Conservation (phyloP, 2,329 filamentous ascomycete species). For the Boeremia lycopersici region DNA sequence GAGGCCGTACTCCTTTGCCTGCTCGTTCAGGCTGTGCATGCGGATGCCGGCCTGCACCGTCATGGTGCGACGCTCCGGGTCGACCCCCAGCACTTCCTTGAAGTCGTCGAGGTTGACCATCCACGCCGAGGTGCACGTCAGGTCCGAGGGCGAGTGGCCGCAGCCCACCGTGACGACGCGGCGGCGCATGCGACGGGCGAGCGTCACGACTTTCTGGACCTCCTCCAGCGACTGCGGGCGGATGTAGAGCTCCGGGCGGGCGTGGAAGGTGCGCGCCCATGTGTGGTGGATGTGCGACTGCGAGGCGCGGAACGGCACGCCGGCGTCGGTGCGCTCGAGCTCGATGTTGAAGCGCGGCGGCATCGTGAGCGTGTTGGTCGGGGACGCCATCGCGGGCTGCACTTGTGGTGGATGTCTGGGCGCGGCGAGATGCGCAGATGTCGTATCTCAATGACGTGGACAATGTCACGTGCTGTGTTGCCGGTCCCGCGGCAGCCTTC, state of each 20-base stretch:
- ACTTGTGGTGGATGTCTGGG: not conserved
- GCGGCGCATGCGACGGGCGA: constrained; percentile 80
- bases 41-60: constrained; percentile 89
- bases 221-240: constrained; percentile 79
- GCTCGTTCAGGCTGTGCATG: constrained; percentile 73
- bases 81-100: constrained; percentile 72
- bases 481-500: constrained; percentile 9
- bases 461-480: constrained; percentile 13
- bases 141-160: constrained; percentile 86
- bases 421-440: constrained; percentile 1
- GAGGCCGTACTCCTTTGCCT: constrained; percentile 75
- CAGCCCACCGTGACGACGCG: constrained; percentile 87
- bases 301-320: constrained; percentile 77
- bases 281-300: constrained; percentile 80
- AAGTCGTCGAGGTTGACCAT: constrained; percentile 90
- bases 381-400: constrained; percentile 20
- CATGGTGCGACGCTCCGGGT: constrained; percentile 69
- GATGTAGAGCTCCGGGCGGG: constrained; percentile 87
- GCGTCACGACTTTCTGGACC: constrained; percentile 79
- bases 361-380: constrained; percentile 37
- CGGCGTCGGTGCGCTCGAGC: constrained; percentile 63
- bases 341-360: constrained; percentile 56
- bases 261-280: constrained; percentile 93
- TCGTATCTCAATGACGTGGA: constrained; percentile 17
- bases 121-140: constrained; percentile 95